Conservation (phyloP, 1,284 basidiomycete genomes). For the Puccinia triticina region DNA sequence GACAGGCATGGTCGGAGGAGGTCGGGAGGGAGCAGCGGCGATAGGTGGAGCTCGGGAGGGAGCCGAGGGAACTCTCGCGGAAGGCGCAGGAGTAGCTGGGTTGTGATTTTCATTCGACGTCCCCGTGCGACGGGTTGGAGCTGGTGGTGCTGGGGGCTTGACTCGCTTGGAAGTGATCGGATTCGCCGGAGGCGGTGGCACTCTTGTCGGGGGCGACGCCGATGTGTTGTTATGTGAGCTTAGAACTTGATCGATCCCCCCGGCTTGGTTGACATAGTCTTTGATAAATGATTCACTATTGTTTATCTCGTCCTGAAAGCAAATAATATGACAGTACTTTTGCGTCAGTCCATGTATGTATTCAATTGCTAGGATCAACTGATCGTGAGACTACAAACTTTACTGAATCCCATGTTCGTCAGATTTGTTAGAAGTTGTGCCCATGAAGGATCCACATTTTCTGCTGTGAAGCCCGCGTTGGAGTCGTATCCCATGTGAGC, state of each 20-base stretch:
- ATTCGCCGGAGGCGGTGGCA: slow-evolving; percentile 22
- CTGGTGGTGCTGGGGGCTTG: slow-evolving; percentile 13
- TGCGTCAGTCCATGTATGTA: background rate
- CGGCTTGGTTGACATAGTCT: slow-evolving; percentile 72
- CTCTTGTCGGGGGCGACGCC: slow-evolving; percentile 6
- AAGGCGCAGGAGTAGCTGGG: slow-evolving; percentile 57
- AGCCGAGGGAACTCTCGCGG: slow-evolving; percentile 56
- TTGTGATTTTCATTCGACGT: slow-evolving; percentile 7
- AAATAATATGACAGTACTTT: background rate
- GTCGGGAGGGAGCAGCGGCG: slow-evolving; percentile 19
- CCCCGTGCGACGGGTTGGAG: background rate
- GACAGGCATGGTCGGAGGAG: slow-evolving; percentile 13
- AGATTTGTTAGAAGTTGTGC: slow-evolving; percentile 74
- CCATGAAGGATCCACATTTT: slow-evolving; percentile 93
- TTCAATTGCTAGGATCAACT: background rate
- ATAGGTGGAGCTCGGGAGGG: background rate
- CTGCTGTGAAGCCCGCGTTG: slow-evolving; percentile 80
- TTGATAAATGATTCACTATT: slow-evolving; percentile 88
- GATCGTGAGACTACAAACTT: slow-evolving; percentile 15
- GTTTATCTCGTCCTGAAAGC: slow-evolving; percentile 64
- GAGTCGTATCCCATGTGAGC: slow-evolving; percentile 93
- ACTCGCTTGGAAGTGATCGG: slow-evolving; percentile 18
- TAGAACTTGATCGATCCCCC: slow-evolving; percentile 61
- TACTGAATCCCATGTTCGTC: slow-evolving; percentile 67
- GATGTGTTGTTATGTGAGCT: slow-evolving; percentile 62